A percentile compares a stretch with the other conserved stretches of the same genome.
Conservation (phyloP, 2,329 filamentous ascomycete genomes). For the Leptosphaerulina australis region DNA sequence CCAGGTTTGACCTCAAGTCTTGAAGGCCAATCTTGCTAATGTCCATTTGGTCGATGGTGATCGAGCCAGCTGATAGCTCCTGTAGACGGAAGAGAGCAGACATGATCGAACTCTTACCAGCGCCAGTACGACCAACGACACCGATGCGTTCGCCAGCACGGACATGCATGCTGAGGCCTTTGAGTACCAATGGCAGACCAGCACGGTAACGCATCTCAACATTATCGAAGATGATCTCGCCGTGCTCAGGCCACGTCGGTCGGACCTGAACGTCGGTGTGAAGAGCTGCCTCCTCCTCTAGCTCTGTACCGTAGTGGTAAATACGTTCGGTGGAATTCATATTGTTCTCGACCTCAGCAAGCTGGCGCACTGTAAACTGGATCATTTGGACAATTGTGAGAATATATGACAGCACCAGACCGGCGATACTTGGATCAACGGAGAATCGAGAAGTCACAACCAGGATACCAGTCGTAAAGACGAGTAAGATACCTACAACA, state of each 20-base stretch:
- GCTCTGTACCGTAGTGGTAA: constrained; percentile 82
- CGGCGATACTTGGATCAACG: constrained; percentile 82
- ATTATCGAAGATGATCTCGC: constrained; percentile 65
- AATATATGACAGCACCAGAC: constrained; percentile 91
- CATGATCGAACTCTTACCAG: constrained; percentile 85
- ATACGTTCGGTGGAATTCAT: constrained; percentile 97
- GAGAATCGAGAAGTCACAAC: constrained; percentile 90
- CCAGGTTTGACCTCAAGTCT: constrained; percentile 75
- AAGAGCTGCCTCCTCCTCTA: constrained; percentile 88
- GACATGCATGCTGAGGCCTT: constrained; percentile 68
- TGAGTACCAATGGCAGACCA: constrained; percentile 57
- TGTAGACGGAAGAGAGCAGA: constrained; percentile 76
- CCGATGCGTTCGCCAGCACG: constrained; percentile 78
- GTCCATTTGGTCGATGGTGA: constrained; percentile 58
- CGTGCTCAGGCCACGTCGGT: constrained; percentile 81
- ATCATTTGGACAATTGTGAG: constrained; percentile 93
- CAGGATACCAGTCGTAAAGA: constrained; percentile 86
- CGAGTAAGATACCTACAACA: constrained; percentile 78
- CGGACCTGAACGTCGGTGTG: constrained; percentile 71
- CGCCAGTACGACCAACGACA: constrained; percentile 80
- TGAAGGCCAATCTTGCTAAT: constrained; percentile 76
- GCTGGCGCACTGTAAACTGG: constrained; percentile 90
- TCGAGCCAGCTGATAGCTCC: constrained; percentile 55
- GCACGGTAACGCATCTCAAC: constrained; percentile 60
- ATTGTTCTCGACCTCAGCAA: constrained; percentile 95